Evolutionary conservation across 208 protist genomes (phyloP), one percentile per base, ranked within the genome.

Genomic region (Porcisia deanei): DNA sequence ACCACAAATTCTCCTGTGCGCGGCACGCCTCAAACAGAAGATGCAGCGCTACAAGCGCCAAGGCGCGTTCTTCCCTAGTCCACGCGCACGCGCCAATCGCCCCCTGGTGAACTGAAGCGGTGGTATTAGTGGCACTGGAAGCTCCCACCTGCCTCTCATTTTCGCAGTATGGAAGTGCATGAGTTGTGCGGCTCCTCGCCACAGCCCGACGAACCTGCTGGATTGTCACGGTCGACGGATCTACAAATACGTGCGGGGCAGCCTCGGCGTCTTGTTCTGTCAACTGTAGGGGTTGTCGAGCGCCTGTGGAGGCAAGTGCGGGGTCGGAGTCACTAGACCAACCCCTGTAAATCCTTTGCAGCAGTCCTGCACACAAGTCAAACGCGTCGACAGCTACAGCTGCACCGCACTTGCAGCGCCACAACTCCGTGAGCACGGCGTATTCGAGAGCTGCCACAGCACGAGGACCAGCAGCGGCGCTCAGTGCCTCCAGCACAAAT

Each of bases 1-100:
- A 47, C 88, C 89, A 94, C 30, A 89, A 73, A 12, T 79, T 72
- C 74, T 92, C 86, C 74, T 94, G 89, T 54, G 92, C 47, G 14
- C 84, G 88, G 60, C 85, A 89, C 43, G 84, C 83, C 79, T 96
- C 89, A 71, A 76, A 91, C 12, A 96, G 71, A 37, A 92, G 75
- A 71, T 96, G 91, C 18, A 96, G 74, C 34, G 82, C 74, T 39
- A 94, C 73, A 7, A 92, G 65, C 45, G 73, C 64, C 22, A 90
- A 61, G 6, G 82, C 89, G 53, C 83, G 84, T 57, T 86, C 78
- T 45, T 87, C 66, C 20, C 43, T 20, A 14, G 85, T 84, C 88
- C 88, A 92, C 41, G 72, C 20, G 30, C 22, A 72, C 37, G 12
- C 47, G 10, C 16, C 0, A 0, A 43, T 34, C n/a, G 68, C 65